Evolutionary conservation across 2,329 filamentous ascomycete species (phyloP), one percentile per base, ranked within the genome.

Genomic region (Penicillium sp.): DNA sequence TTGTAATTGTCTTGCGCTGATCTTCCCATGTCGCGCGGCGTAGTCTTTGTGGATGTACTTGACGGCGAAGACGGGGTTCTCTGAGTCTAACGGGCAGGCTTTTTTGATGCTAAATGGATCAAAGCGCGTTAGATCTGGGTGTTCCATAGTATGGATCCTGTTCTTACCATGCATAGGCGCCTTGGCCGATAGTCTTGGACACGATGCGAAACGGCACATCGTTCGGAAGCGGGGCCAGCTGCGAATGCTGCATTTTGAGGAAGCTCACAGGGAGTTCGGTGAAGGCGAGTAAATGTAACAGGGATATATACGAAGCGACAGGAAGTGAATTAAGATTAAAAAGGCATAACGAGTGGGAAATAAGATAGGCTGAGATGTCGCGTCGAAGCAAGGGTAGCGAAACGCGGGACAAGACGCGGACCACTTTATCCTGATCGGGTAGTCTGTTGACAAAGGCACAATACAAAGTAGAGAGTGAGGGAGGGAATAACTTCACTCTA

Each of bases 41-140:
- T 97, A 96, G 64, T 90, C 89, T 79, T 99, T 99, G 80, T 99
- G 93, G 73, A 99, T 97, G 77, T 99, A 91, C 76, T 99, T 99
- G 76, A 99, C 91, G 15, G 95, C 94, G 74, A 99, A 97, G 58
- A 99, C 81, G 31, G 93, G 93, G 27, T 80, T 83, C 27, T 84
- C 78, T 1, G 82, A 76, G 63, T 89, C 83, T 25, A 88, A 79
- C 8, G 93, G 93, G 47, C 89, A 86, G 31, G 93, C 94, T 79
- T 97, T 97, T 73, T 96, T 96, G 71, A 97, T 94, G 59, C 92
- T 93, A 75, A 47, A 56, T 53, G 46, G 35, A 35, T 56, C 61
- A 13, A 43, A 66, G 8, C 37, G 23, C 12, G 59, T 62, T 17
- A 60, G 46, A 23, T 35, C n/a, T 15, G 8, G 40, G 1, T 10